A percentile compares a stretch with the other conserved stretches of the same genome.
These are phyloP conservation scores for Ophiostoma novo-ulmi DNA, from an alignment of 2,329 filamentous ascomycete genomes.

Conservation along the genomic window DNA sequence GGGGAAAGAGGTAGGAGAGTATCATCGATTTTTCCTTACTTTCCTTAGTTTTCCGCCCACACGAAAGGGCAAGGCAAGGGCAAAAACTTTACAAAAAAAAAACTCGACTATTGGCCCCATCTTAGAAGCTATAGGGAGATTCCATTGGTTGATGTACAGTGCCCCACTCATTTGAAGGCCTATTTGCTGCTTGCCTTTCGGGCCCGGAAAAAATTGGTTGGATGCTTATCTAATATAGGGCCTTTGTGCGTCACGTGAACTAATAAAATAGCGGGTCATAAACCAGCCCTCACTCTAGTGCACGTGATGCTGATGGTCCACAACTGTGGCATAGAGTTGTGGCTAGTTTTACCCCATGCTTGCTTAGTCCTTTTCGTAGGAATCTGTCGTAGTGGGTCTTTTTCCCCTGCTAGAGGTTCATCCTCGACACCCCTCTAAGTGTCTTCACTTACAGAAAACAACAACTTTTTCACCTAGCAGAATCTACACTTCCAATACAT, in stretches of 20 bases:
- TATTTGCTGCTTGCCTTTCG: not conserved
- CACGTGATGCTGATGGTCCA: not conserved
- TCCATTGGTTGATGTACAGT: not conserved
- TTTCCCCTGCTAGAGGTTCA: too few relatives aligned
- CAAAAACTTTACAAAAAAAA: constrained; percentile 10
- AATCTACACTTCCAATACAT: too few relatives aligned
- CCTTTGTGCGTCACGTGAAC: constrained; percentile 19
- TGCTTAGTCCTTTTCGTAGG: not conserved
- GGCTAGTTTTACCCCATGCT: not conserved
- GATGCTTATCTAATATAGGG: not conserved
- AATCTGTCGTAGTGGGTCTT: too few relatives aligned
- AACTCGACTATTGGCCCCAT: constrained; percentile 7
- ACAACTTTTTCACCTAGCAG: too few relatives aligned
- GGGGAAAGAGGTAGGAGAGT: constrained; percentile 14
- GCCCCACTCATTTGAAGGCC: not conserved
- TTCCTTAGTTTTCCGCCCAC: not conserved
- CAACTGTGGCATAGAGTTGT: not conserved
- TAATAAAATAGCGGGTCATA: not conserved
- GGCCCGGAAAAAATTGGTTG: constrained; percentile 9
- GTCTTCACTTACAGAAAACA: too few relatives aligned
- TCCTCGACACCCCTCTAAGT: too few relatives aligned
- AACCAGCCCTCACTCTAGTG: not conserved
- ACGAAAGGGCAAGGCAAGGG: not conserved
- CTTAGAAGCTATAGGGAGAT: not conserved
- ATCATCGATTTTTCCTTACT: constrained; percentile 17